Evolutionary conservation across 805 yeast genomes (phyloP).

Genomic region (Cephaloascus albidus): DNA sequence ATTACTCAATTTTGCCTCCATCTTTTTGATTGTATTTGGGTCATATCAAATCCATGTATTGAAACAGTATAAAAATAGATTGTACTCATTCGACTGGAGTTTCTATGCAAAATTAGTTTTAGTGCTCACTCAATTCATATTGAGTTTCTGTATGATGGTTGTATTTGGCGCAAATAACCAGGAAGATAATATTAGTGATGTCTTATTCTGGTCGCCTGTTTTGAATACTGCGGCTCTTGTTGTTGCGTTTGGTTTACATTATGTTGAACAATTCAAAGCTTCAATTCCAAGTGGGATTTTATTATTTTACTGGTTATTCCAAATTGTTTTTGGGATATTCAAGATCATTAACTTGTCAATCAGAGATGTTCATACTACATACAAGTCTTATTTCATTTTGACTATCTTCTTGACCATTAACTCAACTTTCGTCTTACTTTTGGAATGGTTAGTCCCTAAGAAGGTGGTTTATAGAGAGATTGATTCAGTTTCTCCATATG

Average conservation of each 20-base stretch:
- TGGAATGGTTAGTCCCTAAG: slow-evolving; percentile 27
- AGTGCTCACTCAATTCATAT: slow-evolving; percentile 23
- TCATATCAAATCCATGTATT: slow-evolving; percentile 20
- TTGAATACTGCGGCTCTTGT: slow-evolving; percentile 30
- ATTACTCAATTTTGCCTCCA: slow-evolving; percentile 29
- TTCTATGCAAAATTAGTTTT: slow-evolving; percentile 33
- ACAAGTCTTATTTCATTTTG: slow-evolving; percentile 15
- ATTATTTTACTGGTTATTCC: slow-evolving; percentile 68
- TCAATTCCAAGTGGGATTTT: slow-evolving; percentile 59
- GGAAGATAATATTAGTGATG: slow-evolving; percentile 17
- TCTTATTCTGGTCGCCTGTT: slow-evolving; percentile 14
- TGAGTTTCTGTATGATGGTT: slow-evolving; percentile 16
- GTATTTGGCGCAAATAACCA: slow-evolving; percentile 10
- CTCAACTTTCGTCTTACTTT: slow-evolving; percentile 17
- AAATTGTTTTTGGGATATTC: slow-evolving; percentile 35
- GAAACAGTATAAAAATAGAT: slow-evolving; percentile 18
- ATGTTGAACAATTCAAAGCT: slow-evolving; percentile 61
- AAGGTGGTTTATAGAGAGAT: slow-evolving; percentile 9
- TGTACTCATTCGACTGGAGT: slow-evolving; percentile 21
- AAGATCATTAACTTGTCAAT: slow-evolving; percentile 31
- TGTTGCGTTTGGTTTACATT: slow-evolving; percentile 51
- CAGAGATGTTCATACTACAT: slow-evolving; percentile 16
- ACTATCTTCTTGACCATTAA: slow-evolving; percentile 19
- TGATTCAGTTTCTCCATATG: slow-evolving; percentile 29
- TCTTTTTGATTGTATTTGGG: slow-evolving; percentile 35